Base-by-base conservation (phyloP, 202 grass and related monocot species). In the Eragrostis tef region DNA sequence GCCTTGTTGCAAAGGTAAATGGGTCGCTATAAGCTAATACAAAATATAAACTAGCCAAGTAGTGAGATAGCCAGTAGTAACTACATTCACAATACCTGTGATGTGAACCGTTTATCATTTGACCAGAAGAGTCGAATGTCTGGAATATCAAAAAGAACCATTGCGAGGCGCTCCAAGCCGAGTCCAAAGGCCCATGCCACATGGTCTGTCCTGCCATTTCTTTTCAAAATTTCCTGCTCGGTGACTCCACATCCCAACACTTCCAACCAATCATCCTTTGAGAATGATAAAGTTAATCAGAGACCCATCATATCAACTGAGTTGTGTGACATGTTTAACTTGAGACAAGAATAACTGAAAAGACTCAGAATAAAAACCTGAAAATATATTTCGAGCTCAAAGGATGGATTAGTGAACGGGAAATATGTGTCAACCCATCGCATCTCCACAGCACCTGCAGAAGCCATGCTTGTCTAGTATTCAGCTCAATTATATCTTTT, bases 381-480 rank as follows among this genome's bases (percentile, higher is more conserved):
- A 70, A 98, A 98, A 88, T 88, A 98, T 84, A 98, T 98, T 87
- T 98, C 95, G 29, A 98, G 89, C 60, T 98, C 95, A 19, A 94
- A 98, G 69, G 95, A 98, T 49, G 95, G 95, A 67, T 95, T 93
- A 61, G 95, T 98, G 74, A 98, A 98, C 5, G 95, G 95, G 79
- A 98, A 98, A 80, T 95, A 95, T 50, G 95, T 98, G 86, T 98
- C 92, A 80, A 98, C 95, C 95, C 95, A 98, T 49, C 92, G 88
- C 95, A 98, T 98, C 50, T 98, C 92, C 74, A 98, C 95, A 88
- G 82, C 85, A 75, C 95, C 95, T 98, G 65, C 42, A 90, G 43
- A 90, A 36, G 25, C 20, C 19, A 67, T 67, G 27, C 46, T 61
- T 69, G 31, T 16, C 45, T 60, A 62, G 39, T 41, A 9, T 74